A percentile compares a stretch with the other conserved stretches of the same genome.
Conservation (phyloP, 257 asterid genomes). For the Solanum arcanum region DNA sequence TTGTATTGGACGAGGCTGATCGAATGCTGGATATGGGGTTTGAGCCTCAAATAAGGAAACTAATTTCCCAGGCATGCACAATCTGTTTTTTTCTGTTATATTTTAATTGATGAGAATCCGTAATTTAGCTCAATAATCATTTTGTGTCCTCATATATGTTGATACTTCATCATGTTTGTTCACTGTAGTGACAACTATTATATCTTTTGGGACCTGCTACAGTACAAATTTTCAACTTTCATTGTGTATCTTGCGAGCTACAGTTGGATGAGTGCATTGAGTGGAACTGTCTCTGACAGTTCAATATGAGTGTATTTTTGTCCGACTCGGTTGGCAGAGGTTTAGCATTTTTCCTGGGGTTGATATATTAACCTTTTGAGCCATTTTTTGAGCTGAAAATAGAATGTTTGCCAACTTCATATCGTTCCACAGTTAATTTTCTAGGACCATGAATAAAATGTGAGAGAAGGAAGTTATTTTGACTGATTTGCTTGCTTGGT, state of each 20-base stretch:
- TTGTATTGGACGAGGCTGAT: conserved; percentile 93
- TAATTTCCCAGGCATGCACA: conserved; percentile 55
- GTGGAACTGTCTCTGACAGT: not conserved
- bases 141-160: not conserved
- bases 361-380: not conserved
- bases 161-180: not conserved
- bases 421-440: not conserved
- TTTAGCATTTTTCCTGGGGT: not conserved
- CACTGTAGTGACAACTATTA: not conserved
- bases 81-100: not conserved
- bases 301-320: not conserved
- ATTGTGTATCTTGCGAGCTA: not conserved
- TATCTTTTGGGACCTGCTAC: not conserved
- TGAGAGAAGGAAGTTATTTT: not conserved
- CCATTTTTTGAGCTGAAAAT: not conserved
- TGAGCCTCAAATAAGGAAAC: conserved; percentile 94
- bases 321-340: not conserved
- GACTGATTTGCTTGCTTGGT: not conserved
- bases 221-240: not conserved
- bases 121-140: not conserved
- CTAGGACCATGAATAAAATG: not conserved
- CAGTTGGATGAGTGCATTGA: not conserved
- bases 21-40: conserved; percentile 98
- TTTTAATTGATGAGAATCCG: not conserved
- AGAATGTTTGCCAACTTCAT: not conserved